phyloP scores from a whole-genome alignment of 1,284 basidiomycete species.

The Tausonia pullulans region DNA sequence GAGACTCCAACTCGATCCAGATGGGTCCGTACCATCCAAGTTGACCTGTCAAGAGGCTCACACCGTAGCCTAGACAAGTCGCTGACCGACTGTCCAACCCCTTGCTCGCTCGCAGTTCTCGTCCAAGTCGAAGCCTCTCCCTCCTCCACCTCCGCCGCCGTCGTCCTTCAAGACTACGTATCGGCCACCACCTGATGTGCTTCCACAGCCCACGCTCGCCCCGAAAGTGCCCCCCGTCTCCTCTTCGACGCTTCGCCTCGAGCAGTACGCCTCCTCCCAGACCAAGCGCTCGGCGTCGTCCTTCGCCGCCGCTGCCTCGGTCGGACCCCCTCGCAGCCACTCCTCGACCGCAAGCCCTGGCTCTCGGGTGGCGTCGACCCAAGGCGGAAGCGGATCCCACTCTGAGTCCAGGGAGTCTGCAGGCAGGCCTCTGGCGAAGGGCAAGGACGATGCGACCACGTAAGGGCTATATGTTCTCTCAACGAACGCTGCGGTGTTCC shows the following conservation, averaged over 20 bases:
- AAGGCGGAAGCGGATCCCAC: neutral
- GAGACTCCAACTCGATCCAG: neutral
- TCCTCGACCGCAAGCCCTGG: neutral
- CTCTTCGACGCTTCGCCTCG: neutral
- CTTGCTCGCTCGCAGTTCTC: neutral
- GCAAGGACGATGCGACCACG: constrained; percentile 1
- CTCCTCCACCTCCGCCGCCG: neutral
- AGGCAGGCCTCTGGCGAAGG: neutral
- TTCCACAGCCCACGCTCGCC: neutral
- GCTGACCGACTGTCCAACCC: neutral
- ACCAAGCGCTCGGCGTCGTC: neutral
- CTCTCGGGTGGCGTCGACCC: neutral
- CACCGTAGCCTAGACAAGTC: too few relatives aligned
- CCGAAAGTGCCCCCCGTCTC: neutral
- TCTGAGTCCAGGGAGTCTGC: neutral
- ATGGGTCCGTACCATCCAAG: neutral
- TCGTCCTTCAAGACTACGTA: neutral
- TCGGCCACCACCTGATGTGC: neutral
- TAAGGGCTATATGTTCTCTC: neutral
- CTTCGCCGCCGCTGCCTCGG: neutral
- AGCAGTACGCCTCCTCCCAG: neutral
- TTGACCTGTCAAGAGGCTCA: neutral
- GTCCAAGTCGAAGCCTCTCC: neutral
- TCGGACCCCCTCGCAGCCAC: neutral
- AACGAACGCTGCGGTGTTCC: neutral